Evolutionary conservation across 2,329 filamentous ascomycete genomes (phyloP).

Genomic region (Keithomyces neogunnii): DNA sequence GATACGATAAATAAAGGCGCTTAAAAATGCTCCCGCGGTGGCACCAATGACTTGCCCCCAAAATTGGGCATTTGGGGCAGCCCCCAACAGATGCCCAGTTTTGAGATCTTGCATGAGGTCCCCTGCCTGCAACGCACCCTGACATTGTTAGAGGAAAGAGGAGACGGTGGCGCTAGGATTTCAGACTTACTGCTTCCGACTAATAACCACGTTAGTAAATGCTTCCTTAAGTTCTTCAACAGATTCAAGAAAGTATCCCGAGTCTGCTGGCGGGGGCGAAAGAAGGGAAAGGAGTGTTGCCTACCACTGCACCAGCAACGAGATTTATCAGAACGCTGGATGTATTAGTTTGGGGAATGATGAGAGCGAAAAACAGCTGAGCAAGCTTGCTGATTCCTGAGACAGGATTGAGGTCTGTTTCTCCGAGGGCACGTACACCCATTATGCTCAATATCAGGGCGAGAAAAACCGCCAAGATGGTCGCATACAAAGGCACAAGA

Average conservation of each 20-base stretch:
- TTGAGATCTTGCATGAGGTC: conserved; percentile 97
- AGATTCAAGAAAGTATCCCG: too few relatives aligned
- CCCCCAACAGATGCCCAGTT: conserved; percentile 86
- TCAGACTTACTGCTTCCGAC: conserved; percentile 30
- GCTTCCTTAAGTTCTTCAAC: not conserved
- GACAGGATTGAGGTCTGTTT: conserved; percentile 94
- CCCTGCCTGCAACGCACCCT: conserved; percentile 81
- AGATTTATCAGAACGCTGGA: conserved; percentile 93
- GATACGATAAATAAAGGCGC: conserved; percentile 77
- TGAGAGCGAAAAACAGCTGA: conserved; percentile 87
- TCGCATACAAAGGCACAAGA: conserved; percentile 71
- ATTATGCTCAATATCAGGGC: conserved; percentile 72
- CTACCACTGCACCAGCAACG: conserved; percentile 74
- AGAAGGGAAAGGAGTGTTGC: not conserved
- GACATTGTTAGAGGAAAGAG: conserved; percentile 5
- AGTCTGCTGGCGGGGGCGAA: not conserved
- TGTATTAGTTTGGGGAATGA: conserved; percentile 70
- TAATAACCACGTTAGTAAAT: conserved; percentile 10
- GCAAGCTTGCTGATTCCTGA: conserved; percentile 95
- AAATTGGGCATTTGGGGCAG: conserved; percentile 89
- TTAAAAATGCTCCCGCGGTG: conserved; percentile 75
- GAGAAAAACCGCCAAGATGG: conserved; percentile 71
- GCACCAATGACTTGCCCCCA: conserved; percentile 93
- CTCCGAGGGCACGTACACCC: conserved; percentile 59
- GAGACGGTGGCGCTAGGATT: not conserved